phyloP scores from a whole-genome alignment of 257 asterid species.

The Hygrophila difformis region DNA sequence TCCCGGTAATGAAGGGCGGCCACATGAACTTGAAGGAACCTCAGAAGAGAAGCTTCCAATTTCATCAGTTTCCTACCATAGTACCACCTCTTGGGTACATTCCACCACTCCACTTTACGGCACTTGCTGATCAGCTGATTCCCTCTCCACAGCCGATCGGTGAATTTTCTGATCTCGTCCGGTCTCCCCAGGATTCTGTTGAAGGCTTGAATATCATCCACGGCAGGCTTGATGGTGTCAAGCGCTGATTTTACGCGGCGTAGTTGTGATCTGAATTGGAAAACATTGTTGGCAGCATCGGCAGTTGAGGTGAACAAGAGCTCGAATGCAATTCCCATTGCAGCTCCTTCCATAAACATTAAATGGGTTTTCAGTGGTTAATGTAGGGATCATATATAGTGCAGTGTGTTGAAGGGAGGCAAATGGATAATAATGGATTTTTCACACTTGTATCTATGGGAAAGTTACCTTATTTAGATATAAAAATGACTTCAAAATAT shows the following conservation, averaged over 20 bases:
- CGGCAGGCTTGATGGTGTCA: not conserved
- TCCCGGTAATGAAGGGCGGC: not conserved
- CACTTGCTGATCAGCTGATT: not conserved
- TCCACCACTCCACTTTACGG: not conserved
- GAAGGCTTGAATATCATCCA: not conserved
- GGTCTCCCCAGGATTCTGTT: too few species aligned
- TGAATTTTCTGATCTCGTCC: too few species aligned
- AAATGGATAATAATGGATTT: too few species aligned
- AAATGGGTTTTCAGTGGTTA: too few species aligned
- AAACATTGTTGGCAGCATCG: not conserved
- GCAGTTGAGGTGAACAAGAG: not conserved
- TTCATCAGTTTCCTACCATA: too few species aligned
- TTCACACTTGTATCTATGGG: too few species aligned
- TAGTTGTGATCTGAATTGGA: not conserved
- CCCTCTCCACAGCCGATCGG: not conserved
- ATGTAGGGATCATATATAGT: too few species aligned
- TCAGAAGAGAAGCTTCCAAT: not conserved
- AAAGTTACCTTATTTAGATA: too few species aligned
- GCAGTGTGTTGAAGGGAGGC: too few species aligned
- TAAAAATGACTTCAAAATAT: too few species aligned
- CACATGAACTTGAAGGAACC: not conserved
- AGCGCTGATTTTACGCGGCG: not conserved
- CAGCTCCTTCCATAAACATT: not conserved
- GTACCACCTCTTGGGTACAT: not conserved
- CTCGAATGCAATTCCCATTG: not conserved